Evolutionary conservation across 2,329 filamentous ascomycete species (phyloP), one percentile per base, ranked within the genome.

Genomic region (Boeremia lycopersici): DNA sequence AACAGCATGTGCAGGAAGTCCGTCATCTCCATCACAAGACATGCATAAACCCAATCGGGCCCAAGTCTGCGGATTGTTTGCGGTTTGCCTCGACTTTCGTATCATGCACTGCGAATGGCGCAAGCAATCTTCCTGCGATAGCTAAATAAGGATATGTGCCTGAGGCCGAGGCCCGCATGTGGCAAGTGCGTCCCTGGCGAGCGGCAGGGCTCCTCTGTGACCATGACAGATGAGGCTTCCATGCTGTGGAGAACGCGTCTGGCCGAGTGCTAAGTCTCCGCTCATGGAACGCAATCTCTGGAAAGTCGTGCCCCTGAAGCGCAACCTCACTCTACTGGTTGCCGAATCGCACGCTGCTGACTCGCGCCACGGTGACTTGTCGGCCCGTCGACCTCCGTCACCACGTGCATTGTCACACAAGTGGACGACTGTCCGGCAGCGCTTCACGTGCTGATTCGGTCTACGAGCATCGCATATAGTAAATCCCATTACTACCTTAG

Each of bases 31-130:
- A 42, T 50, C 52, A 30, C 47, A 50, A 47, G 31, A 19, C 36
- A 5, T 55, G 40, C 47, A 55, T 33, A 43, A 50, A 33, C 46
- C 23, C 41, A 42, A 42, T 50, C 52, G 36, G 46, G 41, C 41
- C n/a, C 23, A 34, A 43, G 42, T 29, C 52, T 53, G 36, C 48
- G 45, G 48, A 44, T 53, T 40, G 48, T 48, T 42, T 56, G 52
- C 48, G 41, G 39, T 13, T 15, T 55, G 39, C 48, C 30, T 44
- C 13, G 19, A 13, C 19, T 43, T 19, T 28, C 47, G 42, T 36
- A 36, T 43, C 29, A 31, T 47, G 46, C 44, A 40, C 41, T 19
- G 17, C 28, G 15, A 28, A 48, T 49, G 40, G 51, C 51, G 51
- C 35, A 54, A 54, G 45, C 40, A 52, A 56, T 53, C 34, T 53